Evolutionary conservation across 805 yeast species (phyloP), one percentile per base, ranked within the genome.

Genomic region (Saccharomycopsis babjevae): DNA sequence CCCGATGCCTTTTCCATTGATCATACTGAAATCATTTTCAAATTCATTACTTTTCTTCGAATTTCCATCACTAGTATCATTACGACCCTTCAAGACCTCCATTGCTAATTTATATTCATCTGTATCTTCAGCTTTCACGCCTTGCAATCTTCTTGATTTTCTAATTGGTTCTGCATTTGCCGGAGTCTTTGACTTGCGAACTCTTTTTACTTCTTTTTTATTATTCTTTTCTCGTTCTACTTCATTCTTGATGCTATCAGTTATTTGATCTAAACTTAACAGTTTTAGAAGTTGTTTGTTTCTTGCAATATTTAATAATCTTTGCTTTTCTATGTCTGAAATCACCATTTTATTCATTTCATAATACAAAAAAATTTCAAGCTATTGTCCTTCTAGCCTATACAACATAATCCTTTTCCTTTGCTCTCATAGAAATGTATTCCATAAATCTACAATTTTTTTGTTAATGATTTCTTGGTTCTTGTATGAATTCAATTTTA

Each of bases 221-320:
- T 62, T 25, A 56, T 64, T 62, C 50, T 56, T 63, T 50, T 65
- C 68, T 40, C 67, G 69, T 61, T 68, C 72, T 66, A 70, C 74
- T 59, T 69, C 68, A 66, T 71, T 70, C 61, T 78, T 72, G 57
- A 87, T 80, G 1, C 83, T 83, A 38, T 74, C 72, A 1, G 86
- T 77, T 2, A 86, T 71, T 13, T 82, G 73, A 57, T 83, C 84
- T 20, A 93, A 76, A 65, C 90, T 87, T 65, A 93, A 77, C 65
- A 86, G 83, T 66, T 82, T 78, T 58, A 93, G 76, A 28, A 92
- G 79, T 65, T 84, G 88, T 70, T 84, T 83, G 72, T 93, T 94
- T 57, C 98, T 78, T 65, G 84, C 88, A 62, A 93, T 94, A 69
- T 89, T 90, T 62, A 83, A 89, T 68, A 80, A 84, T 62, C 96